These are phyloP conservation scores for Leptoxyphium fumago DNA, from an alignment of 2,329 filamentous ascomycete genomes.

Conservation along the genomic window DNA sequence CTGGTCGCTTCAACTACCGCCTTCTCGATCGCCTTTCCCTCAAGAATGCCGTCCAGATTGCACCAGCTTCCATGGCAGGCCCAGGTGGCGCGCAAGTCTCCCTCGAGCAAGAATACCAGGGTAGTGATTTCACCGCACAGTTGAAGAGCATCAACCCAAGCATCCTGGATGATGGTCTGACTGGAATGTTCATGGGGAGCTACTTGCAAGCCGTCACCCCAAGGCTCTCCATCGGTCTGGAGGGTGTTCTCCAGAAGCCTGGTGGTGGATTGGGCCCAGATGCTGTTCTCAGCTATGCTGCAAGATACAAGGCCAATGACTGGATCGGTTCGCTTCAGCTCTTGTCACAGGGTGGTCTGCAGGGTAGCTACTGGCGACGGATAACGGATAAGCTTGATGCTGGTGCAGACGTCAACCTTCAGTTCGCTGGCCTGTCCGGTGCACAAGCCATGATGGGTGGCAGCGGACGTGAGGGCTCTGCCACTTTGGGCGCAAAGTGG, in stretches of 20 bases:
- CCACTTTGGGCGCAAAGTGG: constrained; percentile 91
- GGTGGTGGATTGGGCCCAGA: constrained; percentile 79
- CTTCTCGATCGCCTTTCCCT: constrained; percentile 68
- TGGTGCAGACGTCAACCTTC: constrained; percentile 84
- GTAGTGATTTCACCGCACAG: constrained; percentile 82
- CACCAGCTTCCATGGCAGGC: constrained; percentile 39
- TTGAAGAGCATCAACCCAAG: constrained; percentile 96
- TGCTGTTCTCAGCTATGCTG: constrained; percentile 76
- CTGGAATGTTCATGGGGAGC: constrained; percentile 88
- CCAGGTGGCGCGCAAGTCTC: constrained; percentile 75
- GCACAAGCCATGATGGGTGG: constrained; percentile 53
- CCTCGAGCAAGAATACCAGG: constrained; percentile 89
- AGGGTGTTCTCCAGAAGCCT: constrained; percentile 85
- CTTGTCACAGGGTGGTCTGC: constrained; percentile 74
- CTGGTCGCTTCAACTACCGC: constrained; percentile 83
- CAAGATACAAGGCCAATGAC: constrained; percentile 77
- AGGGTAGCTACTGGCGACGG: constrained; percentile 84
- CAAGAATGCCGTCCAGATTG: constrained; percentile 78
- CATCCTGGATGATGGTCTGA: constrained; percentile 76
- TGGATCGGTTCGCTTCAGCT: constrained; percentile 90
- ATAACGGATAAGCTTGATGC: constrained; percentile 92
- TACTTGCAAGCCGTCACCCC: constrained; percentile 91
- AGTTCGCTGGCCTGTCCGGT: constrained; percentile 51
- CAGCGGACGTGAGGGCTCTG: constrained; percentile 70
- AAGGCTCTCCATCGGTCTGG: constrained; percentile 71